Conservation (phyloP, 169 alveolate species). For the Eimeria tenella region DNA sequence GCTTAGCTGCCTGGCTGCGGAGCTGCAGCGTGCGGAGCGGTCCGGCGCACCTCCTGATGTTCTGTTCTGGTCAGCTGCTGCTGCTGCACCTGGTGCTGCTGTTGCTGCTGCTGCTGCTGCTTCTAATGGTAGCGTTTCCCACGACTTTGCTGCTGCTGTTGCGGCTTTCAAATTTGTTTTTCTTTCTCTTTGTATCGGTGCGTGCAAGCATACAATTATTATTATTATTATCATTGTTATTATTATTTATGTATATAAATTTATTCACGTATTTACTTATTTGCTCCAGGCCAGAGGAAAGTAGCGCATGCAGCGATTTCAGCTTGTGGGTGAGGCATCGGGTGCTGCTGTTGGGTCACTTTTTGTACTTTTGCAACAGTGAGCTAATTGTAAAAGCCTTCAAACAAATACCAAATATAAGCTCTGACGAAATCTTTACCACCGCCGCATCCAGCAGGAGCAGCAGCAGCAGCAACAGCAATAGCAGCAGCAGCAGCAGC, state of each 20-base stretch:
- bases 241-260: background rate
- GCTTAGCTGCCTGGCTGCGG: background rate
- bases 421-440: background rate
- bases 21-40: background rate
- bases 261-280: background rate
- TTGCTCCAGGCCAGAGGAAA: constrained; percentile 3
- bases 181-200: too few species aligned
- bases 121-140: too few species aligned
- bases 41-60: background rate
- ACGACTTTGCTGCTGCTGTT: too few species aligned
- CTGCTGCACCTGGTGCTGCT: background rate
- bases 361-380: background rate
- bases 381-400: background rate
- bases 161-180: too few species aligned
- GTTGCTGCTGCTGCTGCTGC: background rate
- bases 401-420: background rate
- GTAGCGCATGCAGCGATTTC: background rate
- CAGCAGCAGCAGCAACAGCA: background rate
- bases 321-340: background rate
- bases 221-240: too few species aligned
- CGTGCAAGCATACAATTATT: too few species aligned
- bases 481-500: background rate
- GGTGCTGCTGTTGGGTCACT: background rate
- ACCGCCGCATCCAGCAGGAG: background rate
- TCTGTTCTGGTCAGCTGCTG: background rate